Base-by-base conservation (phyloP, 2,329 filamentous ascomycete genomes). In the Dactylella cylindrospora region DNA sequence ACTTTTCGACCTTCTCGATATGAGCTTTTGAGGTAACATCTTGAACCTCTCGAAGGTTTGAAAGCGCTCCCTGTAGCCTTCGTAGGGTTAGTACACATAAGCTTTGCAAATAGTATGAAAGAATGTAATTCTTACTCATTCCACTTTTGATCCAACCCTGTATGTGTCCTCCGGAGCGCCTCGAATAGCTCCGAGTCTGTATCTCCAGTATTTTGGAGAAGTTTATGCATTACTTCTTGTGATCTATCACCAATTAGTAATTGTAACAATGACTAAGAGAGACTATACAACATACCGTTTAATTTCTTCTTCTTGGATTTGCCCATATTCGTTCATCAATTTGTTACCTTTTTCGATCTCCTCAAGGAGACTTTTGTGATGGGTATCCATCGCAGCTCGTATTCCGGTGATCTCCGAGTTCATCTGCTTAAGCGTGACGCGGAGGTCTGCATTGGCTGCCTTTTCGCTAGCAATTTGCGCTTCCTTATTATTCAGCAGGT, bases 251-350 rank as follows among this genome's bases (percentile, higher is more conserved):
- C 8, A 5, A 5, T 50, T 50, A 50, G 43, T 13, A 2, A 5
- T 25, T 38, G 12, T 17, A 7, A 9, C 22, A n/a, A 38, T 15
- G 15, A 25, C n/a, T 15, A 23, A n/a, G 6, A 17, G 19, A 15
- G 7, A 41, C 5, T 0, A 5, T 22, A 9, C 3, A 19, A 8
- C 47, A 13, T 45, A 62, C 57, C 40, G 25, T 9, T 12, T 26
- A 19, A 54, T 49, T n/a, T 47, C 41, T 19, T 31, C 38, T 39
- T 62, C 23, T 23, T 62, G 57, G 3, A 54, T 23, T 10, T 50
- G n/a, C 23, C 22, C 13, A 13, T 33, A 32, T 1, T 23, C 25
- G 1, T 36, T 23, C 9, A 44, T 17, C n/a, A n/a, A n/a, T n/a
- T n/a, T n/a, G n/a, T n/a, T n/a, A 22, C 19, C 35, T 12, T 17